Percentiles rank a stretch among this genome's conserved stretches.
Conservation (phyloP, 2,329 filamentous ascomycete genomes). For the Venturia aucupariae region DNA sequence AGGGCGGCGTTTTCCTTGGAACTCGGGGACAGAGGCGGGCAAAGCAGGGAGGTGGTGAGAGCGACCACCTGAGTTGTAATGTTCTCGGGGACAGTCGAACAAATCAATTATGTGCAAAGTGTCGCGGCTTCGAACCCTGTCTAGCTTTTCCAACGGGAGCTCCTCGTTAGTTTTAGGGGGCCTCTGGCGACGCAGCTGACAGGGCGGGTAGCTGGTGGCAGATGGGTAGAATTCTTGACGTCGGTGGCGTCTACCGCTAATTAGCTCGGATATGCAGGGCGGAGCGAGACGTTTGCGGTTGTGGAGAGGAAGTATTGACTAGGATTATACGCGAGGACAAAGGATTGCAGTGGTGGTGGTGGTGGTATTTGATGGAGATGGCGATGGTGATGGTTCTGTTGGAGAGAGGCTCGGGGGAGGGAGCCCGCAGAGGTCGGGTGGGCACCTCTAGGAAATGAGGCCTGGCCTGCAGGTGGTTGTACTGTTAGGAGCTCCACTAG, state of each 20-base stretch:
- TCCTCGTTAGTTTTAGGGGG: neutral
- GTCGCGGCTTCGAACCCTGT: neutral
- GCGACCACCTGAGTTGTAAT: neutral
- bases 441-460: neutral
- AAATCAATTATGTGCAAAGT: neutral
- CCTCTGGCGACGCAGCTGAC: neutral
- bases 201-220: neutral
- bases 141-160: conserved; percentile 2
- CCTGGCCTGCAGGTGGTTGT: too few species aligned
- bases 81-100: neutral
- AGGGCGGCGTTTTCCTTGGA: neutral
- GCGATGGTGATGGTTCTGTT: neutral
- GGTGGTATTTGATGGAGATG: neutral
- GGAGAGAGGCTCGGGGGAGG: too few species aligned
- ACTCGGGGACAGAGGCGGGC: neutral
- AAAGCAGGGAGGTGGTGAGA: neutral
- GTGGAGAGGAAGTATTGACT: neutral
- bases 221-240: neutral
- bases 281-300: neutral
- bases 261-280: neutral
- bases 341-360: neutral
- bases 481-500: neutral
- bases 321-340: neutral
- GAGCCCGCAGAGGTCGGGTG: too few species aligned
- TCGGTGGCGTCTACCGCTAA: neutral